These are phyloP conservation scores for Dactylorhiza incarnata DNA, from an alignment of 106 monocot genomes.

Conservation along the genomic window DNA sequence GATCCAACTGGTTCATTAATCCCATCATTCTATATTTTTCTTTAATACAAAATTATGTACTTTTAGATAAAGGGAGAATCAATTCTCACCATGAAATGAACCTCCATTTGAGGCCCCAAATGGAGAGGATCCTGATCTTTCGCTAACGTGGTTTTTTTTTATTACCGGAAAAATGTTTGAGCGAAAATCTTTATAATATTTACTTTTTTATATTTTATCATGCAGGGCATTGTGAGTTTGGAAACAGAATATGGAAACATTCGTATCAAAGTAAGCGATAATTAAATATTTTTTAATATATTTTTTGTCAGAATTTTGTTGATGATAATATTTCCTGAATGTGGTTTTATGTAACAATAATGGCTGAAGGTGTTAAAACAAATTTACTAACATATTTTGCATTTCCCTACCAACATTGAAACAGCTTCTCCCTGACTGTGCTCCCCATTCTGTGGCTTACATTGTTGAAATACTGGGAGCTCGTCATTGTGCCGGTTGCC, in stretches of 20 bases:
- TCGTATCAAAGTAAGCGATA: constrained; percentile 62
- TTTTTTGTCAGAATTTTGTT: background rate
- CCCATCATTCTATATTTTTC: too few species aligned
- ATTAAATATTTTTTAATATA: background rate
- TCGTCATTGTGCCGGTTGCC: constrained; percentile 76
- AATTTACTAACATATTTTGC: background rate
- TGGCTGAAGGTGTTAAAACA: background rate
- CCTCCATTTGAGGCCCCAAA: too few species aligned
- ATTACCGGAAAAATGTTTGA: background rate
- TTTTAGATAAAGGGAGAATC: too few species aligned
- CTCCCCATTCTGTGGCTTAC: constrained; percentile 82
- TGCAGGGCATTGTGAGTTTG: constrained; percentile 75
- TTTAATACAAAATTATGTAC: too few species aligned
- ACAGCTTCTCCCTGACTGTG: constrained; percentile 86
- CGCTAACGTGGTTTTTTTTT: background rate
- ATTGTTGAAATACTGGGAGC: constrained; percentile 55
- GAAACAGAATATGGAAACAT: constrained; percentile 69
- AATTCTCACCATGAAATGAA: too few species aligned
- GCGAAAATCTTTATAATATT: background rate
- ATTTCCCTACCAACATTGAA: constrained; percentile 6
- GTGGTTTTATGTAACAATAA: background rate
- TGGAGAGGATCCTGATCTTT: too few species aligned
- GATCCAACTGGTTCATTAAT: too few species aligned
- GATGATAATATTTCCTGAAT: too few species aligned
- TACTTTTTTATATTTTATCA: constrained; percentile 10